These are phyloP conservation scores for Paecilomyces variotii DNA, from an alignment of 2,329 filamentous ascomycete species.

Conservation along the genomic window DNA sequence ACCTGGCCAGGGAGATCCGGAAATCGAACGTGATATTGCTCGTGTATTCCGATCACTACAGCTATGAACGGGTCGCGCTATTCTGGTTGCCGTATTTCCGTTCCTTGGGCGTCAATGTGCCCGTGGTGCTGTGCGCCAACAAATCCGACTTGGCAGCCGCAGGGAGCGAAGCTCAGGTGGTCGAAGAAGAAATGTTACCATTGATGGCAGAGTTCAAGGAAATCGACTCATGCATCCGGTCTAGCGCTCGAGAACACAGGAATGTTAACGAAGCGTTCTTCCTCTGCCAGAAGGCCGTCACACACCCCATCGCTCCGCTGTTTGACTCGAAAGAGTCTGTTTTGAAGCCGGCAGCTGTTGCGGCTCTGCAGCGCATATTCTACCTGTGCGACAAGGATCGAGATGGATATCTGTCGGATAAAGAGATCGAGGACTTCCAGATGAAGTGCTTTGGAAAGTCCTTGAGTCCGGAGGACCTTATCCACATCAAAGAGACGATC, in stretches of 20 bases:
- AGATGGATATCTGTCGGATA: slow-evolving; percentile 82
- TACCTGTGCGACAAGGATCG: slow-evolving; percentile 95
- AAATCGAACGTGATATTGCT: slow-evolving; percentile 96
- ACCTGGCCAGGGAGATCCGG: slow-evolving; percentile 84
- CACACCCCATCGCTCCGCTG: slow-evolving; percentile 88
- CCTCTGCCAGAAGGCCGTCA: slow-evolving; percentile 95
- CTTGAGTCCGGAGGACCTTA: slow-evolving; percentile 69
- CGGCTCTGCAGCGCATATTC: slow-evolving; percentile 82
- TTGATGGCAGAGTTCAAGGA: slow-evolving; percentile 99
- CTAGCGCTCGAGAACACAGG: slow-evolving; percentile 81
- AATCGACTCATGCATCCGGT: slow-evolving; percentile 94
- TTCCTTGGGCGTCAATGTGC: slow-evolving; percentile 95
- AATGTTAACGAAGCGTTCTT: slow-evolving; percentile 98
- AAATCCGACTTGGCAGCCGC: slow-evolving; percentile 82
- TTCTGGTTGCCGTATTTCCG: slow-evolving; percentile 99
- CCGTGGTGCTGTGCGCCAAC: slow-evolving; percentile 92
- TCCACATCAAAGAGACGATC: slow-evolving; percentile 86
- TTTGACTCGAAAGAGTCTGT: slow-evolving; percentile 91
- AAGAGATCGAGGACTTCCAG: slow-evolving; percentile 87
- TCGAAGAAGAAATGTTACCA: slow-evolving; percentile 95
- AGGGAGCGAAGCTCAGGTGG: slow-evolving; percentile 70
- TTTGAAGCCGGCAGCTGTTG: slow-evolving; percentile 81
- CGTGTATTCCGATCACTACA: slow-evolving; percentile 97
- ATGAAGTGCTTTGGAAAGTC: slow-evolving; percentile 85
- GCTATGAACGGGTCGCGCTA: slow-evolving; percentile 90